phyloP scores from a whole-genome alignment of 257 asterid genomes.

The Fraxinus pennsylvanica region DNA sequence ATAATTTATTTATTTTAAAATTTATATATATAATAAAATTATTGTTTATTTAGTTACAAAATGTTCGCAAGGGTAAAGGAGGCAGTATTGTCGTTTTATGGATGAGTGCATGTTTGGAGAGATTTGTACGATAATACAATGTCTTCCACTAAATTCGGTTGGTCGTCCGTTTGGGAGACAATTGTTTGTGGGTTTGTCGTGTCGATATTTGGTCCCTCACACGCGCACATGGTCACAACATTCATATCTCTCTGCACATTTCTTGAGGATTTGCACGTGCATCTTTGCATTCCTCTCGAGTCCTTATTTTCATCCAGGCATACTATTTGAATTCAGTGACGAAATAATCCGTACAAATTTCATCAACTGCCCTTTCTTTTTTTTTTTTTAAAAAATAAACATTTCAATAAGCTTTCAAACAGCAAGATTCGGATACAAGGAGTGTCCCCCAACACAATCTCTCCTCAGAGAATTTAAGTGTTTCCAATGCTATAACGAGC shows the following conservation, averaged over 20 bases:
- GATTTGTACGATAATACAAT: background rate
- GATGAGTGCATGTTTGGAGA: background rate
- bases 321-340: too few species aligned
- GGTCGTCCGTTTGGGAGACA: slow-evolving; percentile 35
- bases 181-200: slow-evolving; percentile 18
- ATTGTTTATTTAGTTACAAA: too few species aligned
- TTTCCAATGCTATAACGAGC: too few species aligned
- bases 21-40: too few species aligned
- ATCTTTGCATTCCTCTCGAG: background rate
- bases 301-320: background rate
- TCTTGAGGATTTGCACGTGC: background rate
- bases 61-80: background rate
- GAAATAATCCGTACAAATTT: too few species aligned
- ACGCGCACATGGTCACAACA: background rate
- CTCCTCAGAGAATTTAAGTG: too few species aligned
- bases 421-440: too few species aligned
- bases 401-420: too few species aligned
- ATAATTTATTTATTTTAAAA: too few species aligned
- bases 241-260: background rate
- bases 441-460: too few species aligned
- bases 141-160: slow-evolving; percentile 9
- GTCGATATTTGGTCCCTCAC: slow-evolving; percentile 9
- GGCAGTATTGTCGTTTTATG: slow-evolving; percentile 17
- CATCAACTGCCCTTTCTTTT: too few species aligned
- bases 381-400: too few species aligned